These are phyloP conservation scores for Pluteus cervinus DNA, from an alignment of 768 basidiomycete genomes.

Conservation along the genomic window DNA sequence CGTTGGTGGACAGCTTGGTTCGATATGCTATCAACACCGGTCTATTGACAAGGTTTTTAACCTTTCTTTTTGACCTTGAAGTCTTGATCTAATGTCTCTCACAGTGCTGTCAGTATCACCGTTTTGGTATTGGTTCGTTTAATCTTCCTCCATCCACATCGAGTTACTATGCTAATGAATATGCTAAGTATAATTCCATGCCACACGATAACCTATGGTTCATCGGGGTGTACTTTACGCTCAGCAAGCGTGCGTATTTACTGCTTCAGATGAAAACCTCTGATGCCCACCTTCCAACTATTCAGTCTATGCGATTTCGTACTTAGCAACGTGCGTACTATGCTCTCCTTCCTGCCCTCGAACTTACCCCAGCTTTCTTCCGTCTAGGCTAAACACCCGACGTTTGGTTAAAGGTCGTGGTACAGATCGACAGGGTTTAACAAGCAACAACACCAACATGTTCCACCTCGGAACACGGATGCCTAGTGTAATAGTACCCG, in stretches of 20 bases:
- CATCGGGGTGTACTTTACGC: slow-evolving; percentile 53
- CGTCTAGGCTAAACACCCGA: slow-evolving; percentile 57
- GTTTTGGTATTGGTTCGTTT: slow-evolving; percentile 31
- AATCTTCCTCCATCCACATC: no score
- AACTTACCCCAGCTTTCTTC: no score
- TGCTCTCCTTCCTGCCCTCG: no score
- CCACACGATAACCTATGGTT: slow-evolving; percentile 54
- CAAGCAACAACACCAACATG: slow-evolving; percentile 41
- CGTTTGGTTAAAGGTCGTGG: slow-evolving; percentile 46
- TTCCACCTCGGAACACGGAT: slow-evolving; percentile 43
- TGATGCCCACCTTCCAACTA: slow-evolving; percentile 5
- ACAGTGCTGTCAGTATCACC: slow-evolving; percentile 36
- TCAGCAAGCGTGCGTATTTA: slow-evolving; percentile 52
- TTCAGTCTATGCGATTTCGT: slow-evolving; percentile 54
- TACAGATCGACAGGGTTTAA: slow-evolving; percentile 41
- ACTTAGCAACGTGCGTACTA: not conserved
- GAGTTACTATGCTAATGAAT: no score
- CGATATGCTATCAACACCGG: slow-evolving; percentile 64
- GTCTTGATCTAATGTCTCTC: no score
- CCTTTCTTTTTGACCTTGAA: no score
- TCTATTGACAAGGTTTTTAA: slow-evolving; percentile 55
- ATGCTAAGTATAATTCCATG: slow-evolving; percentile 48
- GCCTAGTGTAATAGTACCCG: slow-evolving; percentile 25
- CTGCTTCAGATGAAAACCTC: no score
- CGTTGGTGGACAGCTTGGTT: slow-evolving; percentile 48